Conservation (phyloP, 2,329 filamentous ascomycete genomes). For the Mariannaea elegans region DNA sequence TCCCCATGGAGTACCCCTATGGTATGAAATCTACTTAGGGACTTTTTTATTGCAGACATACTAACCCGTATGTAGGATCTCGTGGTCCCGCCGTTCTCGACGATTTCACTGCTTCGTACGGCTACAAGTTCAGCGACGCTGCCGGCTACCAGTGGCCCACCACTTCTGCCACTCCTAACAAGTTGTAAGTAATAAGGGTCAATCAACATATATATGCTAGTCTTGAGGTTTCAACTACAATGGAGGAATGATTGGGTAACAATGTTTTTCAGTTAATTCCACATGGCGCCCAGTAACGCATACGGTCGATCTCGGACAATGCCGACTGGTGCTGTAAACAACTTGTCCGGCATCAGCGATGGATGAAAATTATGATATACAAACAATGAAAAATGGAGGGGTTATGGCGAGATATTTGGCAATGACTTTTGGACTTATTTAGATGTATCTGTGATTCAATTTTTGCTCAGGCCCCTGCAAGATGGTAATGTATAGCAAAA, state of each 20-base stretch:
- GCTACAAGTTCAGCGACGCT: constrained; percentile 98
- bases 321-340: constrained; percentile 27
- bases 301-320: constrained; percentile 34
- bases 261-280: constrained; percentile 37
- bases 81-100: constrained; percentile 95
- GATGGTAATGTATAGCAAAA: constrained; percentile 31
- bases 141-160: constrained; percentile 96
- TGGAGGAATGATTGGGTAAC: constrained; percentile 28
- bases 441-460: constrained; percentile 30
- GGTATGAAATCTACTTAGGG: constrained; percentile 62
- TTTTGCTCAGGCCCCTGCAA: constrained; percentile 29
- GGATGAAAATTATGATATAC: constrained; percentile 33
- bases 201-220: constrained; percentile 23
- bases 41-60: neutral
- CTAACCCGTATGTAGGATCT: constrained; percentile 71
- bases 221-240: constrained; percentile 13
- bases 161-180: constrained; percentile 75
- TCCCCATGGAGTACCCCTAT: constrained; percentile 99
- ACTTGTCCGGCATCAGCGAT: constrained; percentile 20
- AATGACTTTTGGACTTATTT: constrained; percentile 32
- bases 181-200: constrained; percentile 71
- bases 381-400: constrained; percentile 29
- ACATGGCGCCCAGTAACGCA: constrained; percentile 25
- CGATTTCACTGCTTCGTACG: constrained; percentile 97
- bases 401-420: constrained; percentile 32